Evolutionary conservation across 495 filamentous ascomycete species (phyloP).

Genomic region (Cercophora scortea): DNA sequence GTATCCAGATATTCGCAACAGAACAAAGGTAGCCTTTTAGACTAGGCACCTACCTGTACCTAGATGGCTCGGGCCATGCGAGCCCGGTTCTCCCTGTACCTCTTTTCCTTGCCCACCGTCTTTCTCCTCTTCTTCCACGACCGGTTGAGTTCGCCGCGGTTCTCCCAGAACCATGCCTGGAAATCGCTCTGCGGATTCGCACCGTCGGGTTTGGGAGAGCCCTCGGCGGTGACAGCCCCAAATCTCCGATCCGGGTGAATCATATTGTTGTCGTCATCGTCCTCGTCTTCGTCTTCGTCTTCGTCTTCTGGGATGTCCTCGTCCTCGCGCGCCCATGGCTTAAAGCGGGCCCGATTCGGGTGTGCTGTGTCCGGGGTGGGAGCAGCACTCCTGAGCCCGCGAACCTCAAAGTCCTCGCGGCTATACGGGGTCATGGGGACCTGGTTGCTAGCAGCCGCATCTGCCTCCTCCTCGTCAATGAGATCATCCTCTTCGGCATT

Average conservation of each 20-base stretch:
- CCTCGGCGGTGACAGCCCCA: constrained; percentile 13
- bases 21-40: too few relatives aligned
- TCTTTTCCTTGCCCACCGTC: constrained; percentile 73
- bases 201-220: constrained; percentile 2
- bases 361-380: constrained; percentile 93
- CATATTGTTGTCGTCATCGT: constrained; percentile 21
- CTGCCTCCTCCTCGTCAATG: constrained; percentile 38
- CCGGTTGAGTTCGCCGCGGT: constrained; percentile 79
- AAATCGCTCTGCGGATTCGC: constrained; percentile 54
- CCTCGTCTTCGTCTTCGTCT: constrained; percentile 24
- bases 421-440: constrained; percentile 75
- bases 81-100: constrained; percentile 74
- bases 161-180: constrained; percentile 86
- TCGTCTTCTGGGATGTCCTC: constrained; percentile 31
- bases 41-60: not conserved
- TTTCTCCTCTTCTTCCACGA: constrained; percentile 84
- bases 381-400: constrained; percentile 72
- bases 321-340: constrained; percentile 38
- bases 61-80: constrained; percentile 42
- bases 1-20: too few relatives aligned
- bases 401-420: constrained; percentile 63
- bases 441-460: constrained; percentile 15
- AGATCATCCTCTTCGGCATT: constrained; percentile 29
- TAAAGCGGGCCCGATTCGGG: constrained; percentile 44
- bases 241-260: constrained; percentile 17